These are phyloP conservation scores for Grosmannia clavigera DNA, from an alignment of 2,329 filamentous ascomycete species.

Conservation along the genomic window DNA sequence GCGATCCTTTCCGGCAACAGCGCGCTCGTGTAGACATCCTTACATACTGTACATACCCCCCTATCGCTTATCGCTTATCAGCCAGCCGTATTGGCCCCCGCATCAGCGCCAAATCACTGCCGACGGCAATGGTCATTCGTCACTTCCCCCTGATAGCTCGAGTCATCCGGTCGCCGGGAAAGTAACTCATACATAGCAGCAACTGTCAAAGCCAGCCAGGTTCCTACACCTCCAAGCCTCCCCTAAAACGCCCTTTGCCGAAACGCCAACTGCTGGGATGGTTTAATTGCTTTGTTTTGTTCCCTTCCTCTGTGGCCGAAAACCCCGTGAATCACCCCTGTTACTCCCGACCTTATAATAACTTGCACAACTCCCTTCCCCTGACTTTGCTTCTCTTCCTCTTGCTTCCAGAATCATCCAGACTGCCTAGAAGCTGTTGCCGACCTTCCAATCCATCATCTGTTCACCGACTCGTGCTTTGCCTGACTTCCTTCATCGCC, in stretches of 20 bases:
- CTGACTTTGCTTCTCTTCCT: background rate
- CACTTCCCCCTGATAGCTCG: background rate
- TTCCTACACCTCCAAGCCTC: background rate
- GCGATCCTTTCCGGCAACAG: background rate
- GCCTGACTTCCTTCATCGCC: background rate
- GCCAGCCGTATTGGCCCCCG: background rate
- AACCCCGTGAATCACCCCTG: background rate
- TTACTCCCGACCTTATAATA: background rate
- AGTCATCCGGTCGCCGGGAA: background rate
- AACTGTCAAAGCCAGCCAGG: background rate
- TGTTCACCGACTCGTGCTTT: background rate
- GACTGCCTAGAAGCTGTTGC: background rate
- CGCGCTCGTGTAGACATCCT: background rate
- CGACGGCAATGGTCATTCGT: background rate
- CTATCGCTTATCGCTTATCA: slow-evolving; percentile 6
- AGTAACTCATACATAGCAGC: background rate
- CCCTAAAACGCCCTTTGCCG: background rate
- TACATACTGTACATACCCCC: background rate
- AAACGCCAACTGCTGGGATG: background rate
- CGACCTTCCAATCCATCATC: background rate
- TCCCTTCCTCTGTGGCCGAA: background rate
- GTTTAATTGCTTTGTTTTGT: background rate
- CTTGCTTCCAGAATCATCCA: background rate
- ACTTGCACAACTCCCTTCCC: background rate
- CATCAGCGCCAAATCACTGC: background rate